Evolutionary conservation across 192 early-diverging fungal genomes (phyloP), one percentile per base, ranked within the genome.

Genomic region (Linnemannia exigua): DNA sequence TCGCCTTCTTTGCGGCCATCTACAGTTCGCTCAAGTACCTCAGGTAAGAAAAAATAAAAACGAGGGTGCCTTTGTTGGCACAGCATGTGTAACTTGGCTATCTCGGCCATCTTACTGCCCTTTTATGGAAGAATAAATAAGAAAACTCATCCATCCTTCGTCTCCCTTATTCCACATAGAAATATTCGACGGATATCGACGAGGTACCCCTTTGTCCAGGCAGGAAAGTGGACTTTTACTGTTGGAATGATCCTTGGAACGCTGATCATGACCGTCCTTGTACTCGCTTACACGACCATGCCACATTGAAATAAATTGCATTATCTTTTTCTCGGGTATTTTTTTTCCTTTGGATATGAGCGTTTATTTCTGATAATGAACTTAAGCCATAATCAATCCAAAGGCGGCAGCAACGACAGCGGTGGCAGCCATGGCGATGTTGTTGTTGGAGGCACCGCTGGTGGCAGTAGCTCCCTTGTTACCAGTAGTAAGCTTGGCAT

Each of bases 151-250:
- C 28, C 12, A 3, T 17, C 8, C 22, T 31, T 37, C 71, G 58
- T n/a, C 5, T 17, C 47, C 31, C 7, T 33, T 78, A 11, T 37
- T 14, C 61, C 28, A 16, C 12, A 54, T 69, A 86, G 84, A 69
- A 86, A 86, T 20, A 86, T 86, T 33, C 75, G 78, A 22, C 52
- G 84, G 38, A 86, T 86, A n/a, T 80, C 84, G 28, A 86, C 84
- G 1, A n/a, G 84, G 54, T 86, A 86, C 36, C 84, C 84, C 1
- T 86, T 86, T 46, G 84, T 17, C 1, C 84, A 80, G 35, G 84
- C 77, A 35, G 84, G 84, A 16, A n/a, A 16, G 36, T 86, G 77
- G 84, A 86, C 84, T 11, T 86, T 80, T 73, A 86, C 84, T 1
- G 61, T 80, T 5, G 84, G 84, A 36, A 86, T 86, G 84, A 36